Percentiles rank a stretch among this genome's conserved stretches.
Conservation (phyloP, 2,329 filamentous ascomycete genomes). For the Pseudogymnoascus sp. region DNA sequence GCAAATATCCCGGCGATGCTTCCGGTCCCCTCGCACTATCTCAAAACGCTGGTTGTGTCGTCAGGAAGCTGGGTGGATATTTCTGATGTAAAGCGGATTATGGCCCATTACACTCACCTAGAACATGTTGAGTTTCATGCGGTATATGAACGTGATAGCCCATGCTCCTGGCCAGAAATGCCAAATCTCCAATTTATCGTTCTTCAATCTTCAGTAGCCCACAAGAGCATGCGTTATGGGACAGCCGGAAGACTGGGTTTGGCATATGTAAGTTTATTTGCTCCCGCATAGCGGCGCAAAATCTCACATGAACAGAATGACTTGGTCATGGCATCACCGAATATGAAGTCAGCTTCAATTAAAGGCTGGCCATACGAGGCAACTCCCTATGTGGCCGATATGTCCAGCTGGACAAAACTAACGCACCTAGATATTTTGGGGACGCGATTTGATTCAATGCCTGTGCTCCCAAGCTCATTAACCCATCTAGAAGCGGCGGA, state of each 20-base stretch:
- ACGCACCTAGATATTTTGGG: background rate
- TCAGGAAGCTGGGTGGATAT: background rate
- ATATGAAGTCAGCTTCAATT: background rate
- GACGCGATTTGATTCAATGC: background rate
- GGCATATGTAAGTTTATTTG: background rate
- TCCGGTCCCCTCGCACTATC: background rate
- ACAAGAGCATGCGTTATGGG: background rate
- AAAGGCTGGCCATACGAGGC: background rate
- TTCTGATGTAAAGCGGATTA: background rate
- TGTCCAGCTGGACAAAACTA: background rate
- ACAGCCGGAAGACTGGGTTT: background rate
- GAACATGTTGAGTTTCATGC: conserved; percentile 1
- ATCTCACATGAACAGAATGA: background rate
- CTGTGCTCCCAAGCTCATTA: background rate
- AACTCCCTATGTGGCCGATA: background rate
- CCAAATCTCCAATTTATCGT: background rate
- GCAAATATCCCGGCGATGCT: background rate
- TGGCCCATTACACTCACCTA: background rate
- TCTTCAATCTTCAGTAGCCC: background rate
- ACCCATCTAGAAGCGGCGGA: background rate
- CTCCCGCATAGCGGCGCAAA: background rate
- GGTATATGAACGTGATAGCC: background rate
- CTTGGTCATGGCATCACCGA: background rate
- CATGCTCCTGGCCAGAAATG: background rate
- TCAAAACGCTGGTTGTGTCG: background rate